phyloP scores from a whole-genome alignment of 352 stramenopile genomes.

The Phytopythium boreale region DNA sequence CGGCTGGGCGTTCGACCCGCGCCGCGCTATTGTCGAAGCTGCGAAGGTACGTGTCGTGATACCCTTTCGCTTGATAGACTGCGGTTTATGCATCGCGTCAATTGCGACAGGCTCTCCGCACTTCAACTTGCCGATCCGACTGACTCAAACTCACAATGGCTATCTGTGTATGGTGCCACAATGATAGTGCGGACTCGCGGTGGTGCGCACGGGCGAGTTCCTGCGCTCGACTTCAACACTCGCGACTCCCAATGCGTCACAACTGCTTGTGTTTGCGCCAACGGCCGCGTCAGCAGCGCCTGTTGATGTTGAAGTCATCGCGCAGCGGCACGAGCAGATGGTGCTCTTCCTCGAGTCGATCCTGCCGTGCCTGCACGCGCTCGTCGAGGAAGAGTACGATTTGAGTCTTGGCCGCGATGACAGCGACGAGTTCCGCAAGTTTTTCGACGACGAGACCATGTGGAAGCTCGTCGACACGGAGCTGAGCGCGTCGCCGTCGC shows the following conservation, averaged over 20 bases:
- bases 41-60: constrained; percentile 38
- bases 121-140: neutral
- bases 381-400: constrained; percentile 76
- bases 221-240: constrained; percentile 41
- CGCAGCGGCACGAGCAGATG: constrained; percentile 76
- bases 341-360: constrained; percentile 80
- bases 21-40: constrained; percentile 72
- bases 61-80: neutral
- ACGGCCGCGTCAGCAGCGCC: constrained; percentile 15
- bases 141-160: neutral
- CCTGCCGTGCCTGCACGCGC: constrained; percentile 66
- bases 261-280: constrained; percentile 51
- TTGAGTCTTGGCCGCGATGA: constrained; percentile 60
- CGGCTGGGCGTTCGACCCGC: constrained; percentile 68
- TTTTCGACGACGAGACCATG: constrained; percentile 73
- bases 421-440: constrained; percentile 66
- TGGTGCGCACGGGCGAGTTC: constrained; percentile 73
- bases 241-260: constrained; percentile 26
- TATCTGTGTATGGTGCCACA: neutral
- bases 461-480: constrained; percentile 69
- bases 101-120: too few species aligned
- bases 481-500: constrained; percentile 29
- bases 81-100: neutral
- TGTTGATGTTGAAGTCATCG: constrained; percentile 52
- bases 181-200: constrained; percentile 47